These are phyloP conservation scores for Diphasiastrum complanatum DNA, from an alignment of 83 land plant genomes.

Conservation along the genomic window DNA sequence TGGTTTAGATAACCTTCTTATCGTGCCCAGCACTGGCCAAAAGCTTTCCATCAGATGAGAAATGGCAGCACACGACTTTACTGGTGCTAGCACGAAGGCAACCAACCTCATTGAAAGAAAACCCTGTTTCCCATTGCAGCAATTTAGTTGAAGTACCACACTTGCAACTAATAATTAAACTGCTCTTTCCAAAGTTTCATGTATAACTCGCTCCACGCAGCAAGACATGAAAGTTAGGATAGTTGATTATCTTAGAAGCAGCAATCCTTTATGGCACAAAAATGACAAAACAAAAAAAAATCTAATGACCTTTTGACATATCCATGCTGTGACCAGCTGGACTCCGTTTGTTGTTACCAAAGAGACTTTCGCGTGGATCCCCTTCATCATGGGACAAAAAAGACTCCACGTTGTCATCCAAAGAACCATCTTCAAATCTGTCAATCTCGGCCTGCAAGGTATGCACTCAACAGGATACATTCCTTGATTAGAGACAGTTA, in stretches of 20 bases:
- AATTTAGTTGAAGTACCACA: neutral
- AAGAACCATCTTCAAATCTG: slow-evolving; percentile 4
- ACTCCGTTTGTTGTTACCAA: slow-evolving; percentile 4
- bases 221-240: neutral
- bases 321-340: slow-evolving; percentile 1
- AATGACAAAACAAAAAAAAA: neutral
- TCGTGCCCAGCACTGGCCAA: too few species aligned
- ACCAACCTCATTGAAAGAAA: too few species aligned
- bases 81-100: too few species aligned
- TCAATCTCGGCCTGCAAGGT: slow-evolving; percentile 8
- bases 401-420: slow-evolving; percentile 17
- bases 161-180: slow-evolving; percentile 3
- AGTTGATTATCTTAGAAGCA: neutral
- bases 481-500: too few species aligned
- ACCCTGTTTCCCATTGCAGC: slow-evolving; percentile 7
- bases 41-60: too few species aligned
- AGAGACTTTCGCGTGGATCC: slow-evolving; percentile 6
- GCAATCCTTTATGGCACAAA: neutral
- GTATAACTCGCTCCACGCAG: neutral
- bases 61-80: too few species aligned
- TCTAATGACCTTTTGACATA: slow-evolving; percentile 6
- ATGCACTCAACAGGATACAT: neutral
- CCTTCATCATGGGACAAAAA: slow-evolving; percentile 11
- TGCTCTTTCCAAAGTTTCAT: neutral
- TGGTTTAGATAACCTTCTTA: neutral